Conservation (phyloP, 2,329 filamentous ascomycete genomes). For the Pseudomassariella vexata region DNA sequence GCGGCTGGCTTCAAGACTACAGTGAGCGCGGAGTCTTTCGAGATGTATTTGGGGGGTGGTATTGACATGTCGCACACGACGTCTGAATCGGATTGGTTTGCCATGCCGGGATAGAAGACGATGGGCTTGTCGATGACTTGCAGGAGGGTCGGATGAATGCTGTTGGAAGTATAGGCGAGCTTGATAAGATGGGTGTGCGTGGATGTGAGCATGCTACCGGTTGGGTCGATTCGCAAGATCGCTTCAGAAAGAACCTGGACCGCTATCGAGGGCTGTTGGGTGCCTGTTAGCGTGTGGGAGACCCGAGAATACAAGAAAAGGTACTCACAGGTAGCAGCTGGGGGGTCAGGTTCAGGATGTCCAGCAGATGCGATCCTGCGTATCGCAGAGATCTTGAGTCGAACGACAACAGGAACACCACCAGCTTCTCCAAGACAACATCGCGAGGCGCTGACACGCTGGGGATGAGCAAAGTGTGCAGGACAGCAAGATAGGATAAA, state of each 20-base stretch:
- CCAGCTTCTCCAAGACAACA: constrained; percentile 33
- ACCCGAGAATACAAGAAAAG: not conserved
- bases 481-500: constrained; percentile 43
- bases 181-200: constrained; percentile 53
- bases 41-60: constrained; percentile 52
- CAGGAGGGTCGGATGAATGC: constrained; percentile 48
- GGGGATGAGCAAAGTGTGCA: constrained; percentile 34
- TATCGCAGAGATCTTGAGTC: constrained; percentile 49
- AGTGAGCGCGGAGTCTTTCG: constrained; percentile 51
- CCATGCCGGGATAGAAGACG: constrained; percentile 55
- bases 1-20: constrained; percentile 41
- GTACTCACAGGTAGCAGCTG: constrained; percentile 26
- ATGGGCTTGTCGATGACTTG: constrained; percentile 60
- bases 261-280: constrained; percentile 36
- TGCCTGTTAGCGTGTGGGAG: not conserved
- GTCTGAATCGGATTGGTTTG: constrained; percentile 27
- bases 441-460: constrained; percentile 18
- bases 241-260: constrained; percentile 42
- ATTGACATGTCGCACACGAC: constrained; percentile 40
- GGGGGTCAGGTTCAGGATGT: constrained; percentile 35
- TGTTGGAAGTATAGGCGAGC: constrained; percentile 51
- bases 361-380: constrained; percentile 34
- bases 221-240: constrained; percentile 61
- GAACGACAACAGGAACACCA: constrained; percentile 42
- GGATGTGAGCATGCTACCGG: constrained; percentile 59